Base-by-base conservation (phyloP, 2,329 filamentous ascomycete species). In the Penicillium glabrum region DNA sequence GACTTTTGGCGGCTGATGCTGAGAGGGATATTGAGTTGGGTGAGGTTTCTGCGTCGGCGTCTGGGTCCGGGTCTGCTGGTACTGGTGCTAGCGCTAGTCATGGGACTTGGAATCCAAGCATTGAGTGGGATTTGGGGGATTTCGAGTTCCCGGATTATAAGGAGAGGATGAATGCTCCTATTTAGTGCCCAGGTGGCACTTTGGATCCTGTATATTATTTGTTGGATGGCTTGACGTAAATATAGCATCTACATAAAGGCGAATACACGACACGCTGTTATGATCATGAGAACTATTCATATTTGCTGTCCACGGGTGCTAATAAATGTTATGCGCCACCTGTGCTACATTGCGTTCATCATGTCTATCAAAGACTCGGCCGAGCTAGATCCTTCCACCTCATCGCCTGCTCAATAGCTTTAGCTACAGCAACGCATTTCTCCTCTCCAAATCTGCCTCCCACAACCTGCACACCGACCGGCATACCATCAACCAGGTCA, bases 371-470 rank as follows among this genome's bases (percentile, higher is more conserved):
- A 14, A 65, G 56, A 43, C n/a, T 59, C 4, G 63, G 24, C 13
- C 23, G 7, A 23, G 37, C 11, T 16, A 7, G 10, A 27, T 56
- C 47, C 16, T 44, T 56, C 52, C 53, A 47, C 19, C 59, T 54
- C 44, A 69, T 59, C 2, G 69, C 56, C 31, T 67, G 56, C 19
- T 71, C 67, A 49, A 74, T 64, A 1, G 70, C 67, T 53, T 72
- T 73, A 0, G 69, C 72, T 7, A 72, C 65, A 23, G 67, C 65
- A 46, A 74, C 58, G 26, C 64, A 68, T 35, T 68, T 73, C 57
- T 74, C 72, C 26, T 74, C 72, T 9, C 69, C 70, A 51, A 70
- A 69, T 41, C 68, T 64, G 1, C 70, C 69, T 0, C 67, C 68
- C 2, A 74, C 66, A 44, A 74, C 61, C 57, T 74, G 72, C 19